Base-by-base conservation (phyloP, 306 rosid genomes). In the Carpinus viminea region DNA sequence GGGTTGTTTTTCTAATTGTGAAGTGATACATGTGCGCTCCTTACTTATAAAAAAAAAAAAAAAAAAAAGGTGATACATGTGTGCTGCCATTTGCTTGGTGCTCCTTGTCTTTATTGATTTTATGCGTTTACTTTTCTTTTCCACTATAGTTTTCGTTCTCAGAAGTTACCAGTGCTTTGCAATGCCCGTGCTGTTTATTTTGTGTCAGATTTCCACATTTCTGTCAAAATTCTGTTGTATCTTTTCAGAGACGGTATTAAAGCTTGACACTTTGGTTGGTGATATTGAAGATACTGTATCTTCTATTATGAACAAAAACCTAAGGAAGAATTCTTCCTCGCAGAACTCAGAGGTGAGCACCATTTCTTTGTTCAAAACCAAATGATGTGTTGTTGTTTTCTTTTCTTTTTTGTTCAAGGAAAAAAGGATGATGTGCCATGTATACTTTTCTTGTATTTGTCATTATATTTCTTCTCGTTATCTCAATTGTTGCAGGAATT, bases 231-330 rank as follows among this genome's bases (percentile, higher is more conserved):
- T 31, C 73, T 74, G 74, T 82, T 85, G 59, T 70, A 41, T 82
- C 52, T 83, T 89, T 87, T 79, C 93, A 95, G 98, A 92, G 87
- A 92, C 92, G 5, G 89, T 96, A 54, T 80, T 95, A 84, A 92
- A 92, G 87, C 98, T 95, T 78, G 93, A 95, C 79, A 83, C 77
- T 38, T 83, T 95, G 93, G 85, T 92, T 79, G 98, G 97, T 78
- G 97, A 92, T 77, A 91, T 90, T 78, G 98, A 95, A 85, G 98
- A 95, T 85, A 91, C 91, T 71, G 98, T 95, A 73, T 91, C 90
- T 45, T 85, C 87, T 66, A 75, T 93, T 74, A 79, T 91, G 93
- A 88, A 78, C 82, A 89, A 81, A 84, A 91, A 80, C 90, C 80
- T 87, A n/a, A 86, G 88, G 89, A 94, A 84, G 83, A 84, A 79